A percentile compares a stretch with the other conserved stretches of the same genome.
Evolutionary conservation across 306 rosid species (phyloP).

Genomic region (Mimosa pudica): DNA sequence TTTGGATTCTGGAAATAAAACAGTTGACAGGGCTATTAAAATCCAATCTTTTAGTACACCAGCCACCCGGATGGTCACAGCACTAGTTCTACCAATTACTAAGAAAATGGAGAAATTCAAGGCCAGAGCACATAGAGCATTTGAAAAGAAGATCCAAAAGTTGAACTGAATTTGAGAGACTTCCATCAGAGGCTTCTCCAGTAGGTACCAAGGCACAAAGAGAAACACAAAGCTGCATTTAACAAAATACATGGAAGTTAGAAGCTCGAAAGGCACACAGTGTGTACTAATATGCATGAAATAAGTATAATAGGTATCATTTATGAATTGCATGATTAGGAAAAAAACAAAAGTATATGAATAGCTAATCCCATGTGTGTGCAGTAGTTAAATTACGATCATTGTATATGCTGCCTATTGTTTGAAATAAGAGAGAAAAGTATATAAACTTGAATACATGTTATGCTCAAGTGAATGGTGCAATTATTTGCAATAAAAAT

Average conservation of each 20-base stretch:
- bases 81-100: constrained; percentile 94
- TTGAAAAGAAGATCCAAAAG: constrained; percentile 91
- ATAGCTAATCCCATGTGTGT: not conserved
- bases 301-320: no score
- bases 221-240: constrained; percentile 83
- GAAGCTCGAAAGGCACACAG: constrained; percentile 17
- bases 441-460: not conserved
- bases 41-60: constrained; percentile 98
- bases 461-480: constrained; percentile 5
- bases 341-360: not conserved
- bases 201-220: constrained; percentile 81
- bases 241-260: constrained; percentile 25
- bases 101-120: constrained; percentile 94
- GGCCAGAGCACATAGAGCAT: constrained; percentile 90
- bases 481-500: not conserved
- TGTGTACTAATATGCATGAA: not conserved
- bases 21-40: constrained; percentile 89
- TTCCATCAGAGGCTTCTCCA: constrained; percentile 87
- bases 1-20: constrained; percentile 85
- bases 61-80: constrained; percentile 91
- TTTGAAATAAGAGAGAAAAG: not conserved
- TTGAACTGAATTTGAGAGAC: constrained; percentile 84
- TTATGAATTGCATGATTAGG: no score
- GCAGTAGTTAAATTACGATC: not conserved
- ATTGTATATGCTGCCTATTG: no score